Base-by-base conservation (phyloP, 202 grass and related monocot species). In the Setaria viridis region DNA sequence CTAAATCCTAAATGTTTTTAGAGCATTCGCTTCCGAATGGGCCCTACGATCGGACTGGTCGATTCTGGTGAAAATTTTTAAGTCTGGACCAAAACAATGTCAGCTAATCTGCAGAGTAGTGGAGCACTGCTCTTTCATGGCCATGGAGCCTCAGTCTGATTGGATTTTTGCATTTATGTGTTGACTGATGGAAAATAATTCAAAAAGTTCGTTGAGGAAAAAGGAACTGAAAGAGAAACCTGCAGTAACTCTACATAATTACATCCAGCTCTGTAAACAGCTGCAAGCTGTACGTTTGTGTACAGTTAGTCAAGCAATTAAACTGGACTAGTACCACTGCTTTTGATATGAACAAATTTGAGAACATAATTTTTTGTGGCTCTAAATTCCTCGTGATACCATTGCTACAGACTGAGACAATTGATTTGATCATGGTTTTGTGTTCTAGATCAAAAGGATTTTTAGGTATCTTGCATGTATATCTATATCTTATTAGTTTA, bases 351-450 rank as follows among this genome's bases (percentile, higher is more conserved):
- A 69, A 57, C 8, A 70, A 56, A 58, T 11, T 48, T 14, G 4
- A 71, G 53, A 70, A 55, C 14, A 68, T 30, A 80, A 21, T 0
- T 16, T 82, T 82, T 60, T 72, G 6, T 63, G 55, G 43, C 39
- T 53, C 35, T n/a, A 16, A 16, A 69, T 85, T 66, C 60, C 47
- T 64, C 2, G 32, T 42, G 12, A 83, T 83, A 3, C 57, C 56
- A 3, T 73, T 49, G 29, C 7, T 43, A 16, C 15, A 34, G 41
- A 72, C 54, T 3, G 1, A 59, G 33, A 46, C 6, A 83, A 25
- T 64, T 65, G 6, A 2, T 29, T 72, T 53, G 11, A 19, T 74
- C 42, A 74, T 54, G 75, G 20, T 53, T 84, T 25, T 55, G 33
- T 42, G 9, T 55, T 55, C 3, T 43, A 37, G 15, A 19, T 72